Evolutionary conservation across 2,329 filamentous ascomycete species (phyloP).

Genomic region (Aspergillus sp.): DNA sequence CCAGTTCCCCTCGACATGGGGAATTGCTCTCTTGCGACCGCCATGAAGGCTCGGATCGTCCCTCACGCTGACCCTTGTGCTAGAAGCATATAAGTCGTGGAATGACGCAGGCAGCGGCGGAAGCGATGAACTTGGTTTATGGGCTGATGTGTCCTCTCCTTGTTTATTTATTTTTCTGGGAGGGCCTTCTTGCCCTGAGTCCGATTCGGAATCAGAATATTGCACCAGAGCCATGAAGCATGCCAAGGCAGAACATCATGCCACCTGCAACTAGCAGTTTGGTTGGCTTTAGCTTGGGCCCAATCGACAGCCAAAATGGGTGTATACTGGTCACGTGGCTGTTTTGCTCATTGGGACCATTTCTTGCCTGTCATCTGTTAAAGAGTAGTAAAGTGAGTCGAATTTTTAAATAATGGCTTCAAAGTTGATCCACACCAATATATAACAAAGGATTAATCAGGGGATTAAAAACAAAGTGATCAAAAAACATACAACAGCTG

Average conservation of each 20-base stretch:
- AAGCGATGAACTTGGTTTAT: constrained; percentile 40
- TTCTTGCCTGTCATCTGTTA: too few species aligned
- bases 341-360: not conserved
- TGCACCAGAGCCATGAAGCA: constrained; percentile 61
- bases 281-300: not conserved
- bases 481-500: too few species aligned
- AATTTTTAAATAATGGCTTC: too few species aligned
- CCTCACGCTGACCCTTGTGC: constrained; percentile 70
- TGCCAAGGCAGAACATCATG: not conserved
- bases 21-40: constrained; percentile 76
- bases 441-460: too few species aligned
- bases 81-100: constrained; percentile 85
- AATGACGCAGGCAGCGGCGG: constrained; percentile 79
- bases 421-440: too few species aligned
- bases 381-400: too few species aligned
- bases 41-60: constrained; percentile 86
- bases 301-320: not conserved
- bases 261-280: not conserved
- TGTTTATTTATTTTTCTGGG: constrained; percentile 27
- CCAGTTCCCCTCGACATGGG: constrained; percentile 89
- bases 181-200: constrained; percentile 27
- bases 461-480: too few species aligned
- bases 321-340: not conserved
- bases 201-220: constrained; percentile 55
- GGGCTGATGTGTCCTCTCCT: constrained; percentile 12